Base-by-base conservation (phyloP, 2,329 filamentous ascomycete species). In the Fusarium pseudograminearum region DNA sequence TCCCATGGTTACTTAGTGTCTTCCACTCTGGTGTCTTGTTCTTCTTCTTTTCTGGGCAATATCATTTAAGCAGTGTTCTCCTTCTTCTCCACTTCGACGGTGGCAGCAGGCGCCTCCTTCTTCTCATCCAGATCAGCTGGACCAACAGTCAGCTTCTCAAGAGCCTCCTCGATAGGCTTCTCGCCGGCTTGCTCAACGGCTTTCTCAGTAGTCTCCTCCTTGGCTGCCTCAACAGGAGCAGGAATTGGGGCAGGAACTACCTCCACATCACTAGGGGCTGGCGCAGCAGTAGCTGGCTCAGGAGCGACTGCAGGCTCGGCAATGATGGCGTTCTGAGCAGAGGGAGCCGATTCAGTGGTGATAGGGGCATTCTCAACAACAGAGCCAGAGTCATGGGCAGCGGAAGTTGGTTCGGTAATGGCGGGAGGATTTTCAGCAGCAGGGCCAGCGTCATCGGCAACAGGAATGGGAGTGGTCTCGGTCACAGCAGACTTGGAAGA, bases 151-250 rank as follows among this genome's bases (percentile, higher is more conserved):
- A 71, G 52, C 51, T 68, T 58, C 53, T 69, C 69, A 12, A 61
- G 36, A 20, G 66, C 46, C 50, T 72, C 68, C 28, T 73, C 57
- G 15, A 67, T 46, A n/a, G 67, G 56, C 53, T 73, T 72, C 44
- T 72, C 70, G 15, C 42, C 57, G 26, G 55, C 69, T 22, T 57
- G 57, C 46, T 69, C 54, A 12, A 44, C 38, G 20, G 68, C 67
- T 48, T 70, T 47, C 5, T 65, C 68, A 12, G 67, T 59, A 16
- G 64, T 69, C 48, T 71, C 67, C 16, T 52, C 67, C 47, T 69
- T 71, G 41, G 68, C 68, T 16, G 68, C 59, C 41, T 65, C 68
- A 24, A 61, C 62, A 22, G 73, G 61, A 12, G 65, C 51, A 7
- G 61, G 51, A 30, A 74, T 48, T 16, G 45, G 33, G 15, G 60